These are phyloP conservation scores for Brassica carinata DNA, from an alignment of 345 rosid species.

Conservation along the genomic window DNA sequence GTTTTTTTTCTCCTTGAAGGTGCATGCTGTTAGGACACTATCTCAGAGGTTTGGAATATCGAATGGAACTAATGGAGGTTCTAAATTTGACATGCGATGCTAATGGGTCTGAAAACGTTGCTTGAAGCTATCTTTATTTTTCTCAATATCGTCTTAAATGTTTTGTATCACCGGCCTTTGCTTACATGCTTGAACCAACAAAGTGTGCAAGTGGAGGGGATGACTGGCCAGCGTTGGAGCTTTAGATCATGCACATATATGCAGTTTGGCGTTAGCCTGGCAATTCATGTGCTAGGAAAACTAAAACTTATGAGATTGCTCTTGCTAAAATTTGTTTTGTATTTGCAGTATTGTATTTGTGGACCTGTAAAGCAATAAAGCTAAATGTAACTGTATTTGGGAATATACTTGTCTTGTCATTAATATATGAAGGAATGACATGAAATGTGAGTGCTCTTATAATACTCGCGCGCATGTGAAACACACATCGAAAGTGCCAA, in stretches of 20 bases:
- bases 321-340: not conserved
- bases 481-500: not conserved
- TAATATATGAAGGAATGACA: not conserved
- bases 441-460: not conserved
- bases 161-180: not conserved
- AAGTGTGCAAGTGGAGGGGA: not conserved
- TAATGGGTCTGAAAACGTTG: slow-evolving; percentile 42
- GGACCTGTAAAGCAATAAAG: slow-evolving; percentile 32
- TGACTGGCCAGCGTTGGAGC: not conserved
- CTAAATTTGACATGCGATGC: slow-evolving; percentile 56
- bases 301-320: slow-evolving; percentile 12
- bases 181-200: not conserved
- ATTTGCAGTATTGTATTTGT: slow-evolving; percentile 3
- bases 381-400: slow-evolving; percentile 24
- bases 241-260: not conserved
- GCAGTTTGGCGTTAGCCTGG: slow-evolving; percentile 16
- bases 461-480: not conserved
- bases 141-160: slow-evolving; percentile 7
- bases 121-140: slow-evolving; percentile 19
- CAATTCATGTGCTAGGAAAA: not conserved
- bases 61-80: slow-evolving; percentile 81
- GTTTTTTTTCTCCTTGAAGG: slow-evolving; percentile 44
- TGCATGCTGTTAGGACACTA: slow-evolving; percentile 94
- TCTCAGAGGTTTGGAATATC: slow-evolving; percentile 85
- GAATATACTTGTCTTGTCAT: slow-evolving; percentile 20